These are phyloP conservation scores for Pythium periplocum DNA, from an alignment of 352 stramenopile genomes.

Conservation along the genomic window DNA sequence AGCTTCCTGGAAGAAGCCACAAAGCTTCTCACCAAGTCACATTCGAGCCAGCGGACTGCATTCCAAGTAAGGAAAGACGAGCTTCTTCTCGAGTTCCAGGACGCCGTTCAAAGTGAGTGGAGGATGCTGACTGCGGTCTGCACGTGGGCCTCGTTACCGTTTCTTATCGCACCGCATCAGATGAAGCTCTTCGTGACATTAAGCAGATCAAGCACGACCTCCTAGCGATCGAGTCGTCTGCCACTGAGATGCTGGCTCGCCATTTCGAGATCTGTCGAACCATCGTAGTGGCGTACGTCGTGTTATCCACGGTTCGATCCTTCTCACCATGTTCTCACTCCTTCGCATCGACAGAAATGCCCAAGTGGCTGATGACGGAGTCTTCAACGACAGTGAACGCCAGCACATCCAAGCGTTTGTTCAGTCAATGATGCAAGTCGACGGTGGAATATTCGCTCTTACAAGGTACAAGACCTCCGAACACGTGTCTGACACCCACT, in stretches of 20 bases:
- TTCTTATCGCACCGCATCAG: conserved; percentile 10
- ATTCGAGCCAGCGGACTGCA: conserved; percentile 23
- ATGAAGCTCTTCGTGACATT: conserved; percentile 20
- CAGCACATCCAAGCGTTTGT: conserved; percentile 2
- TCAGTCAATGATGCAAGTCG: background rate
- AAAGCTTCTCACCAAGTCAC: conserved; percentile 32
- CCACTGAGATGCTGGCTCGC: conserved; percentile 38
- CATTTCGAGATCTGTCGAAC: conserved; percentile 55
- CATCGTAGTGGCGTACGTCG: conserved; percentile 43
- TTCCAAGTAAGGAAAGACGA: conserved; percentile 26
- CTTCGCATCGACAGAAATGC: conserved; percentile 25
- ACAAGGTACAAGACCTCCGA: too few relatives aligned
- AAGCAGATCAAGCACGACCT: conserved; percentile 40
- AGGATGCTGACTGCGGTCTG: background rate
- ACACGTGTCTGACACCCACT: too few relatives aligned
- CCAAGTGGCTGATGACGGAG: conserved; percentile 16
- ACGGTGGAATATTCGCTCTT: background rate
- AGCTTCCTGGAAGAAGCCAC: conserved; percentile 30
- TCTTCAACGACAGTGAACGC: background rate
- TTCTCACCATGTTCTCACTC: background rate
- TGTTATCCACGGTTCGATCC: background rate
- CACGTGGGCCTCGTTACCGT: background rate
- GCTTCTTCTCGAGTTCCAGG: conserved; percentile 25
- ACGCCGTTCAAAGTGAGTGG: conserved; percentile 23
- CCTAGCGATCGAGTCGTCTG: conserved; percentile 36